Base-by-base conservation (phyloP, 257 asterid species). In the Schizonepeta tenuifolia region DNA sequence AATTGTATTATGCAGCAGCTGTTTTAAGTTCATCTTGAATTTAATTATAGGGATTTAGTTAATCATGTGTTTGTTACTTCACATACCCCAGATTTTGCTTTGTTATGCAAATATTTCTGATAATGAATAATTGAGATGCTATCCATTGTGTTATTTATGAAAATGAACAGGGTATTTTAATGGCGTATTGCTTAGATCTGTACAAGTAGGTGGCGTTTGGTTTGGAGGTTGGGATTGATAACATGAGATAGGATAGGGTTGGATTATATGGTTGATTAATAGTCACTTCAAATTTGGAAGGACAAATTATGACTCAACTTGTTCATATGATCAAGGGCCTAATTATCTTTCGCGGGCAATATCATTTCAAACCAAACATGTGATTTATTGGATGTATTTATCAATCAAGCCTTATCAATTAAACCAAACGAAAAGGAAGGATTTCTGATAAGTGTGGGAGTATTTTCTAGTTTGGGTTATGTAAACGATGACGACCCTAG, bases 21-120 rank as follows among this genome's bases (percentile, higher is more conserved):
- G 66, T 41, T 71, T 67, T 5, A 10, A 61, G 51, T 41, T 54
- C 24, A 58, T 61, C 71, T 73, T 70, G 71, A 59, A 28, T 33
- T 18, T 9, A 38, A 9, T 47, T 21, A 14, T 24, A 4, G 17
- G 9, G 3, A 40, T 67, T 54, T 3, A 36, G 58, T 61, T 61
- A 35, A 40, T 60, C 33, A 68, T 68, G 50, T 38, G 61, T 41
- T 40, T 47, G 33, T 17, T 58, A 28, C 53, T 65, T 47, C n/a
- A 8, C 61, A 51, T 38, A 40, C 50, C 54, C 41, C 21, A 10
- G 40, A 61, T 51, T 65, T 51, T 31, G 36, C 36, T 31, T 31
- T 31, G 36, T 7, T 31, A 31, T 31, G 36, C 36, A 31, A 31
- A 12, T 7, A 15, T 46, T 31, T 50, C 41, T 53, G 15, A 31